Conservation (phyloP, 1,284 basidiomycete species). For the Mycena sp. region DNA sequence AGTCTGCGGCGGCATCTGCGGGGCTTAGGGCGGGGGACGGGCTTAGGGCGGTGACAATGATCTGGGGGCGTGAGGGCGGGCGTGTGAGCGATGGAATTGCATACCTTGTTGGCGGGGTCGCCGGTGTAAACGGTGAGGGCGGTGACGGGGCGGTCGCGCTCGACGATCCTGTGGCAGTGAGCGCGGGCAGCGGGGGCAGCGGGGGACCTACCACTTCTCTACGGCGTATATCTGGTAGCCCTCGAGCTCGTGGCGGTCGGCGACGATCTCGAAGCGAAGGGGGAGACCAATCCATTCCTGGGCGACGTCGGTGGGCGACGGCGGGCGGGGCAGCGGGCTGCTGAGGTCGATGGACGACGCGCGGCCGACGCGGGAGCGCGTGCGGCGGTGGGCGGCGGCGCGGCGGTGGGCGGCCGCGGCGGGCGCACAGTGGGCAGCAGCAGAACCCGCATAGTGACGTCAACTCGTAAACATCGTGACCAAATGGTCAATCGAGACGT, state of each 20-base stretch:
- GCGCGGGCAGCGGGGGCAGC: conserved; percentile 7
- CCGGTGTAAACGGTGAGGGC: conserved; percentile 80
- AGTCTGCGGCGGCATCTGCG: conserved; percentile 60
- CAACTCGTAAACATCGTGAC: neutral
- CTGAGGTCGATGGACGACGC: conserved; percentile 39
- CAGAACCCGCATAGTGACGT: too few relatives aligned
- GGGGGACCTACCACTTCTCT: conserved; percentile 72
- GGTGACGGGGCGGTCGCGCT: conserved; percentile 65
- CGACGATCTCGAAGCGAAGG: conserved; percentile 36
- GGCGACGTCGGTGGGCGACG: conserved; percentile 50
- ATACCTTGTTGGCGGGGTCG: conserved; percentile 69
- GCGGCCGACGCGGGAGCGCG: conserved; percentile 19
- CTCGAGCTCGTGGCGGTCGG: conserved; percentile 41
- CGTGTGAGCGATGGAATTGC: conserved; percentile 21
- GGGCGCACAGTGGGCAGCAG: conserved; percentile 28
- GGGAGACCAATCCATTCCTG: conserved; percentile 45
- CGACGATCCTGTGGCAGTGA: conserved; percentile 62
- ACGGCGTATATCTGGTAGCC: conserved; percentile 86
- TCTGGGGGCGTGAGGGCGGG: conserved; percentile 46
- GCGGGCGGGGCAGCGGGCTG: conserved; percentile 11
- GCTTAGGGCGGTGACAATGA: conserved; percentile 65
- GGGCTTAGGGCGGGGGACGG: conserved; percentile 53
- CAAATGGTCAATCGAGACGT: too few relatives aligned
- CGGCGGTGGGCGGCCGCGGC: conserved; percentile 24
- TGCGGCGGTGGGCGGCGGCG: conserved; percentile 7